phyloP scores from a whole-genome alignment of 805 yeast species.

The Candida multigemmis region DNA sequence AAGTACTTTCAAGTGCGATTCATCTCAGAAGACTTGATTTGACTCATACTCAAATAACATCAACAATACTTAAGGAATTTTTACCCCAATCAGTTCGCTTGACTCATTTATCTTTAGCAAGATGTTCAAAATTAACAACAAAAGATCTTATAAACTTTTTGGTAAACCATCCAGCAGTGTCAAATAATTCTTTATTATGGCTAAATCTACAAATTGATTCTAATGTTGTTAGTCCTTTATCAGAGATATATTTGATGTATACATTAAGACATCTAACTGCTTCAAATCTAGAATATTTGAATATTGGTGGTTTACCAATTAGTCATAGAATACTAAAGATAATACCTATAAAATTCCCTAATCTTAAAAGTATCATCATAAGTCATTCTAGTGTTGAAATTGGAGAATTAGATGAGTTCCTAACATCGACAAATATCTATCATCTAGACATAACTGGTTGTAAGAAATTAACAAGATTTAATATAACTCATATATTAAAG shows the following conservation, averaged over 20 bases:
- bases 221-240: conserved; percentile 52
- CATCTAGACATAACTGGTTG: conserved; percentile 64
- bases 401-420: conserved; percentile 26
- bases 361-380: conserved; percentile 33
- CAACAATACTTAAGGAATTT: conserved; percentile 41
- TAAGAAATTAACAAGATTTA: conserved; percentile 50
- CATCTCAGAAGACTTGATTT: conserved; percentile 63
- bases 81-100: conserved; percentile 51
- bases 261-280: conserved; percentile 37
- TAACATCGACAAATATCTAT: conserved; percentile 26
- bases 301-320: conserved; percentile 60
- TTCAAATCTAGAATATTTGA: conserved; percentile 39
- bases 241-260: conserved; percentile 37
- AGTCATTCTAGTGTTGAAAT: conserved; percentile 28
- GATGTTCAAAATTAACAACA: conserved; percentile 56
- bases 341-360: conserved; percentile 29
- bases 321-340: conserved; percentile 26
- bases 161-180: conserved; percentile 59
- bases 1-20: conserved; percentile 47
- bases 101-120: conserved; percentile 62
- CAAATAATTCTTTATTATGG: conserved; percentile 47
- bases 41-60: conserved; percentile 70
- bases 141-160: conserved; percentile 63
- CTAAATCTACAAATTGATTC: conserved; percentile 56
- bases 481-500: conserved; percentile 23